Evolutionary conservation across 2,329 filamentous ascomycete genomes (phyloP).

Genomic region (Setomelanomma holmii): DNA sequence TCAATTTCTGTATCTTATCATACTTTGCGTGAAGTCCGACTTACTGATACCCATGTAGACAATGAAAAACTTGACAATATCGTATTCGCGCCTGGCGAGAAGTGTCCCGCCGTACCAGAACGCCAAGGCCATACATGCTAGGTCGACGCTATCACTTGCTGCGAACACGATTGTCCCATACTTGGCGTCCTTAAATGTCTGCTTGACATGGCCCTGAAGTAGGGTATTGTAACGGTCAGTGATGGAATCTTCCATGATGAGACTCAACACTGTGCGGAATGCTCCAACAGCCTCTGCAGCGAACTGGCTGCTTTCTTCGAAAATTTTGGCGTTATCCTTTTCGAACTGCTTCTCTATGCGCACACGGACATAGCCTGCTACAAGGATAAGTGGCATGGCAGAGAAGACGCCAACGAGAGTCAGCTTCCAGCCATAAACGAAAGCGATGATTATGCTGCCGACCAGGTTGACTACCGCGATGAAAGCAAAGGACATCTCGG

Average conservation of each 20-base stretch:
- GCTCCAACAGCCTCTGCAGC: slow-evolving; percentile 76
- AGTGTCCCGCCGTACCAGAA: slow-evolving; percentile 61
- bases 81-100: slow-evolving; percentile 56
- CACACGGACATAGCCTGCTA: slow-evolving; percentile 59
- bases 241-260: slow-evolving; percentile 74
- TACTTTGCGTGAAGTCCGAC: too few relatives aligned
- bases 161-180: slow-evolving; percentile 71
- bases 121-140: slow-evolving; percentile 68
- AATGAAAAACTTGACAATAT: slow-evolving; percentile 58
- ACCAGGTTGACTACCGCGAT: slow-evolving; percentile 70
- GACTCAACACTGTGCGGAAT: slow-evolving; percentile 73
- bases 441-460: slow-evolving; percentile 71
- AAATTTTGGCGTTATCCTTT: slow-evolving; percentile 71
- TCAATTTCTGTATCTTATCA: too few relatives aligned
- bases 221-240: slow-evolving; percentile 66
- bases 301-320: slow-evolving; percentile 75
- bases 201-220: slow-evolving; percentile 64
- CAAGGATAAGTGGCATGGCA: slow-evolving; percentile 59
- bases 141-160: slow-evolving; percentile 70
- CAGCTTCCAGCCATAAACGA: slow-evolving; percentile 79
- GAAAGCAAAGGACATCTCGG: slow-evolving; percentile 66
- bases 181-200: slow-evolving; percentile 67
- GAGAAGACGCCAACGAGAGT: slow-evolving; percentile 71
- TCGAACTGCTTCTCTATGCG: slow-evolving; percentile 72
- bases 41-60: slow-evolving; percentile 62